Evolutionary conservation across 2,329 filamentous ascomycete genomes (phyloP), one percentile per base, ranked within the genome.

Genomic region (Hymenoscyphus albidus): DNA sequence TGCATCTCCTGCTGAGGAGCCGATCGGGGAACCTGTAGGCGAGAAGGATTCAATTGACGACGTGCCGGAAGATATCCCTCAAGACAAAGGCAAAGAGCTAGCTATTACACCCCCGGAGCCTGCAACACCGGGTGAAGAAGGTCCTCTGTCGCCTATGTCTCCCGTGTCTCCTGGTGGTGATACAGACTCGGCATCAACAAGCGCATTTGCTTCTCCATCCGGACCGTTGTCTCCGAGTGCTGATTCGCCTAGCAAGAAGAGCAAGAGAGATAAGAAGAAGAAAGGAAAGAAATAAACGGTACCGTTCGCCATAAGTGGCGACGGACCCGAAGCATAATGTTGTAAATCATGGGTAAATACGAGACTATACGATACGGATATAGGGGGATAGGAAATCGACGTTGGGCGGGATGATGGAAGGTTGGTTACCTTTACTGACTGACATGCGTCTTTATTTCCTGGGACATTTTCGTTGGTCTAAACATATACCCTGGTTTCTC

Each of bases 221-320:
- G 3, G 57, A 59, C 63, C 62, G 16, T 32, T 62, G 18, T 44
- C 62, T 40, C 32, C 56, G 6, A 13, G 58, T 3, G 32, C 9
- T 16, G 54, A 10, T 4, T 1, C 9, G 35, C 35, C 35, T 35
- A 35, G 54, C 1, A 35, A 35, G 27, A 57, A 70, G 31, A 63
- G 58, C 3, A 67, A 67, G 63, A 69, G 68, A 40, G 64, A 60
- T 13, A 65, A 69, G 55, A 64, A 55, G 16, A 65, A 63, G 48
- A 62, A 40, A 38, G 54, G 40, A 66, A 67, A 65, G 66, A 68
- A 65, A 27, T 62, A 65, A 58, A 64, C 60, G 51, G 64, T 67
- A 14, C 61, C 55, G 12, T 67, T 65, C 48, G 56, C 16, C 3
- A 57, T 65, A 58, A 63, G 65, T 32, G 65, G 65, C 6, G 60